These are phyloP conservation scores for Cryphonectria nitschkei DNA, from an alignment of 2,329 filamentous ascomycete species.

Conservation along the genomic window DNA sequence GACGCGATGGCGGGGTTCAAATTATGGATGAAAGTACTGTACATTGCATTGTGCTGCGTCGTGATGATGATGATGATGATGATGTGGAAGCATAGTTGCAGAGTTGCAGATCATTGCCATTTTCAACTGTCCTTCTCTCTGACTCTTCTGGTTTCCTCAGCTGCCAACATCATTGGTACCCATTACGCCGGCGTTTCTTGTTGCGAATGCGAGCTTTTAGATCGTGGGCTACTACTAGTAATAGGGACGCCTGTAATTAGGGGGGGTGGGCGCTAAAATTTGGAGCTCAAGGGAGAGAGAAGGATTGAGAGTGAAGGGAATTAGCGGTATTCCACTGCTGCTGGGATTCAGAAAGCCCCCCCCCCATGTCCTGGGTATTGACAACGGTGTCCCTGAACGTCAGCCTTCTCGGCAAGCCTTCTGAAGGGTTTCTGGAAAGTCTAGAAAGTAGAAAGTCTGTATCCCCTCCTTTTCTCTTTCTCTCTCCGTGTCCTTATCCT, in stretches of 20 bases:
- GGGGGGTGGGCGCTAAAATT: not conserved
- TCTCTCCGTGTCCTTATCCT: too few species aligned
- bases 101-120: not conserved
- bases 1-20: not conserved
- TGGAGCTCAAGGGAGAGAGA: not conserved
- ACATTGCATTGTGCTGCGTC: not conserved
- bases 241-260: too few species aligned
- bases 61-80: too few species aligned
- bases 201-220: constrained; percentile 19
- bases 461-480: too few species aligned
- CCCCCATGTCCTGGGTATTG: too few species aligned
- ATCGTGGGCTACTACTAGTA: not conserved
- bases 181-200: constrained; percentile 15
- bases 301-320: too few species aligned
- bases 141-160: not conserved
- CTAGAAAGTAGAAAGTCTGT: not conserved
- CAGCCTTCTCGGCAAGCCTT: constrained; percentile 22
- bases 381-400: not conserved
- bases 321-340: too few species aligned
- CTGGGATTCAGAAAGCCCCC: not conserved
- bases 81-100: too few species aligned
- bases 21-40: not conserved
- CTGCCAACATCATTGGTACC: not conserved
- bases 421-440: not conserved
- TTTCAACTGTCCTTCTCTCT: not conserved